Conservation (phyloP, 306 rosid genomes). For the Psophocarpus tetragonolobus region DNA sequence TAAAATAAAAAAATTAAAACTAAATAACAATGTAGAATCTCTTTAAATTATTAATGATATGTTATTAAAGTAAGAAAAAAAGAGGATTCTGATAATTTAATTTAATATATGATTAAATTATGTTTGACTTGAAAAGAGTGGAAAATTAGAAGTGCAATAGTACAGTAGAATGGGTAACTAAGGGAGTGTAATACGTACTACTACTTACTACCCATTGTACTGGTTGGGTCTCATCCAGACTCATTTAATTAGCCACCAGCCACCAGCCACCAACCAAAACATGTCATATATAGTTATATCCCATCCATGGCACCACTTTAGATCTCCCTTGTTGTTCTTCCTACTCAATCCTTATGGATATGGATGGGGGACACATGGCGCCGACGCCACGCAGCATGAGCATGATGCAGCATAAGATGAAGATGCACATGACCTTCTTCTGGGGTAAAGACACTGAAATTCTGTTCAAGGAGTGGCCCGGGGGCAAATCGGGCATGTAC, state of each 20-base stretch:
- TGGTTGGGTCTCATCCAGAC: background rate
- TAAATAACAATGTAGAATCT: no score
- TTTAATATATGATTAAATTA: no score
- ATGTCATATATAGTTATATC: no score
- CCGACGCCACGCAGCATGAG: background rate
- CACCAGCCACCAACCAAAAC: no score
- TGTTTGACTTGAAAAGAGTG: no score
- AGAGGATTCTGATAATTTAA: no score
- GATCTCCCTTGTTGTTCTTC: no score
- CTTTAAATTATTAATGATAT: no score
- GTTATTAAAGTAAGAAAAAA: no score
- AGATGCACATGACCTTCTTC: conserved; percentile 88
- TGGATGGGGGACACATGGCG: conserved; percentile 4
- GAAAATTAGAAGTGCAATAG: background rate
- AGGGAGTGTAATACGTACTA: no score
- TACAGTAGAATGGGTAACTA: background rate
- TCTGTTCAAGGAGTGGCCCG: conserved; percentile 75
- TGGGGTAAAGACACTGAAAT: conserved; percentile 70
- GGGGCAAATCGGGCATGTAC: conserved; percentile 57
- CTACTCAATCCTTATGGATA: no score
- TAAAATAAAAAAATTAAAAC: no score
- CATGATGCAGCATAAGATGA: conserved; percentile 28
- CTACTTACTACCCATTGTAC: background rate
- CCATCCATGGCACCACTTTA: background rate
- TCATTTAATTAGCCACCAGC: background rate